Percentiles rank a stretch among this genome's conserved stretches.
Conservation (phyloP, 345 rosid genomes). For the Salix caprea region DNA sequence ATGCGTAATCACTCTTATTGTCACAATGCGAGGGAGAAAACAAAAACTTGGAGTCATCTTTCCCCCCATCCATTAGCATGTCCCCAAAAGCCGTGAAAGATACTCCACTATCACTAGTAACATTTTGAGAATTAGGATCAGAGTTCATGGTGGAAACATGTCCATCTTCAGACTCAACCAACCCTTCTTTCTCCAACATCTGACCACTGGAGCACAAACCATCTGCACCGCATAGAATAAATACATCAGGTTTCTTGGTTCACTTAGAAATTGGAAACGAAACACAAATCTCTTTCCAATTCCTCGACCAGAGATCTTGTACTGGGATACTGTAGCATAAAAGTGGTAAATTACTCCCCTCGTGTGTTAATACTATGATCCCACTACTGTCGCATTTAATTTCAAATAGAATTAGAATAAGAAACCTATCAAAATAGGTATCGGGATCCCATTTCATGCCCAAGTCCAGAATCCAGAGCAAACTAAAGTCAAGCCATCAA, state of each 20-base stretch:
- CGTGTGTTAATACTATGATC: not conserved
- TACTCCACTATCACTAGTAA: slow-evolving; percentile 49
- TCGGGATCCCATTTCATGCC: too few species aligned
- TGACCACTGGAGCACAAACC: slow-evolving; percentile 14
- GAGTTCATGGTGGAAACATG: slow-evolving; percentile 39
- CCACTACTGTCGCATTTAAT: too few species aligned
- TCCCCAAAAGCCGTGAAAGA: slow-evolving; percentile 37
- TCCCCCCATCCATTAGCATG: slow-evolving; percentile 41
- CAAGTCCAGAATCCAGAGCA: too few species aligned
- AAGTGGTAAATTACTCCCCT: not conserved
- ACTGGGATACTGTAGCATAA: not conserved
- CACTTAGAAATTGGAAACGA: not conserved
- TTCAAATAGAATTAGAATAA: too few species aligned
- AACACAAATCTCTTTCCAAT: not conserved
- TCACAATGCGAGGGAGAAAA: slow-evolving; percentile 56
- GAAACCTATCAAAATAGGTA: too few species aligned
- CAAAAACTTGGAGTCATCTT: slow-evolving; percentile 50
- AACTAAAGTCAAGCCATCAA: too few species aligned
- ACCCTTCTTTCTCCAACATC: slow-evolving; percentile 59
- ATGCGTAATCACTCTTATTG: slow-evolving; percentile 66
- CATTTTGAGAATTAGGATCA: slow-evolving; percentile 46
- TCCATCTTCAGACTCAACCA: slow-evolving; percentile 57
- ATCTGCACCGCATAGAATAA: not conserved
- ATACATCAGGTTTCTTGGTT: not conserved
- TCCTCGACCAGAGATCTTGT: not conserved